Base-by-base conservation (phyloP, 2,329 filamentous ascomycete species). In the Cercospora zeina region DNA sequence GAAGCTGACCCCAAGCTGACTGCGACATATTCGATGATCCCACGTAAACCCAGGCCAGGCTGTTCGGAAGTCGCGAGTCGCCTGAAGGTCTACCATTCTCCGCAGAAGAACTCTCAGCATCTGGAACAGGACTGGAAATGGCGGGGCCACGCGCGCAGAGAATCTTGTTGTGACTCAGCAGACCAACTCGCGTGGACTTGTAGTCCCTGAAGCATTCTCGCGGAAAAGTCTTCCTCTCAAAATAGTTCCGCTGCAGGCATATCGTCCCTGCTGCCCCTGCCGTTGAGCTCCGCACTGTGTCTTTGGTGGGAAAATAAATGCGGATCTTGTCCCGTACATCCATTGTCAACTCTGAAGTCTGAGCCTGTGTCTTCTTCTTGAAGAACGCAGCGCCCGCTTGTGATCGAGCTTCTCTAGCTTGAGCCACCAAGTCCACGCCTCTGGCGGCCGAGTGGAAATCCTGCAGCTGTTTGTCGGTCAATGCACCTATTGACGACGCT, bases 21-120 rank as follows among this genome's bases (percentile, higher is more conserved):
- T 97, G 92, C 0, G 92, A 96, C 30, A 96, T 77, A 76, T 99
- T 99, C 7, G 91, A 91, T 69, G 91, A 96, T 14, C 95, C 95
- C 37, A 96, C 78, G 72, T 97, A 97, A 1, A 84, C 88, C 88
- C 91, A 97, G 4, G 87, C 86, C 24, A 13, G 42, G 21, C 13
- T 24, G 11, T 47, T 47, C 42, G 21, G 13, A 7, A 11, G 42
- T 30, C 10, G 14, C 42, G 77, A 74, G 24, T 77, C 49, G 49
- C 49, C 16, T 77, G 49, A 66, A 53, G 19, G 65, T 59, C 31
- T 34, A 7, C 10, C 49, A 21, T 53, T 21, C 16, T 33, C 14
- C 49, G 27, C 30, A 11, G n/a, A 27, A 47, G 21, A 47, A 30
- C 13, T 8, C 24, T 47, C 21, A 27, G 24, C 21, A 30, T 47